A percentile compares a stretch with the other conserved stretches of the same genome.
phyloP scores from a whole-genome alignment of 2,329 filamentous ascomycete genomes.

The Ampelomyces quisqualis region DNA sequence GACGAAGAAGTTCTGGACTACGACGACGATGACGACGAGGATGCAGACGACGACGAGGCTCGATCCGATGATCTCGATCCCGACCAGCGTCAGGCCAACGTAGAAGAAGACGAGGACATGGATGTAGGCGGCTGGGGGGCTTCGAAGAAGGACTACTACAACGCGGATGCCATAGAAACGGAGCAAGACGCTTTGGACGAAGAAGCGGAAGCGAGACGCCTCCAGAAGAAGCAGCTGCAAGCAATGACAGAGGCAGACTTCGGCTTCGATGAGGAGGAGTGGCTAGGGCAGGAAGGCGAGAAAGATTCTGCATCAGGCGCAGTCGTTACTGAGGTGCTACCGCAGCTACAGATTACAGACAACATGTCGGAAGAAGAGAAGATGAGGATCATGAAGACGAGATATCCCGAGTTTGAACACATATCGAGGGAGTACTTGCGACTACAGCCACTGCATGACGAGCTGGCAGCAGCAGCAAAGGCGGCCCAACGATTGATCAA shows the following conservation, averaged over 20 bases:
- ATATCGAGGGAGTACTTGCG: conserved; percentile 76
- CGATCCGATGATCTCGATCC: conserved; percentile 37
- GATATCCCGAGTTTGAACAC: conserved; percentile 91
- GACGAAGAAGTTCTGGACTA: conserved; percentile 65
- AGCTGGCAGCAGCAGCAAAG: conserved; percentile 60
- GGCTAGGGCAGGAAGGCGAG: conserved; percentile 60
- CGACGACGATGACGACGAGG: conserved; percentile 50
- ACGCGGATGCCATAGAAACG: conserved; percentile 74
- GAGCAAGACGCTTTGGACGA: conserved; percentile 81
- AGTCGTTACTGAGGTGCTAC: conserved; percentile 82
- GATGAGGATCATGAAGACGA: conserved; percentile 69
- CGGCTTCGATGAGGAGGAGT: conserved; percentile 86
- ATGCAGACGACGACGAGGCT: conserved; percentile 41
- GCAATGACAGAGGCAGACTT: conserved; percentile 92
- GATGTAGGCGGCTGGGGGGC: conserved; percentile 78
- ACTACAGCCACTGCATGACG: conserved; percentile 64
- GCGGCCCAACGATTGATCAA: conserved; percentile 53
- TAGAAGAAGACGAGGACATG: conserved; percentile 58
- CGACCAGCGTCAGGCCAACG: conserved; percentile 37
- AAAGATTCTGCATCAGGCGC: conserved; percentile 52
- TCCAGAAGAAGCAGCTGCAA: conserved; percentile 88
- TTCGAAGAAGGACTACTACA: conserved; percentile 87
- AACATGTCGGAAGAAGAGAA: conserved; percentile 76
- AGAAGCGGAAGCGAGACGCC: conserved; percentile 80
- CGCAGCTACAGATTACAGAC: conserved; percentile 77